Evolutionary conservation across 2,329 filamentous ascomycete species (phyloP).

Genomic region (Talaromyces pinophilus): DNA sequence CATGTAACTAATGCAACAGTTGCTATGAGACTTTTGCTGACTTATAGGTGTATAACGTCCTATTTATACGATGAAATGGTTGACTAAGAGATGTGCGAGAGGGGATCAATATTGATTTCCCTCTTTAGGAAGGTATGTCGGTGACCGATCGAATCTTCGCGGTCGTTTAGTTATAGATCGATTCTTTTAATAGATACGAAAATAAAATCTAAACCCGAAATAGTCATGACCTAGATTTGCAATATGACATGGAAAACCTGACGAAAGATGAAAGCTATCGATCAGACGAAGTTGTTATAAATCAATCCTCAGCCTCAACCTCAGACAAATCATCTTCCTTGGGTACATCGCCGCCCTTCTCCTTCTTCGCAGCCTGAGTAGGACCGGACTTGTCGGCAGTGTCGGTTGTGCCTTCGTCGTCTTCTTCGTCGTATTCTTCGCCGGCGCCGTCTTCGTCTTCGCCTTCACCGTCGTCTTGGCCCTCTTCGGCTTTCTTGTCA

Average conservation of each 20-base stretch:
- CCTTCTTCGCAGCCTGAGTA: slow-evolving; percentile 27
- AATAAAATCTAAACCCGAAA: neutral
- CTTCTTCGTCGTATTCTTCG: slow-evolving; percentile 26
- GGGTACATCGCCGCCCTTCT: slow-evolving; percentile 24
- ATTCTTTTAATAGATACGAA: neutral
- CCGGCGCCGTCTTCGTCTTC: slow-evolving; percentile 26
- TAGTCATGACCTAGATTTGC: neutral
- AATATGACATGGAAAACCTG: neutral
- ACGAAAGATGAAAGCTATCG: neutral
- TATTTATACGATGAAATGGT: neutral
- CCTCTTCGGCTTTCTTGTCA: slow-evolving; percentile 40
- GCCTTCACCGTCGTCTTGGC: slow-evolving; percentile 39
- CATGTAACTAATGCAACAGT: neutral
- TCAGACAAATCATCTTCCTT: slow-evolving; percentile 25
- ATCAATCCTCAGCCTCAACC: slow-evolving; percentile 26
- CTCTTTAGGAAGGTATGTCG: neutral
- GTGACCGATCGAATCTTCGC: neutral
- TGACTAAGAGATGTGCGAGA: neutral
- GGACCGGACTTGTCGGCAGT: slow-evolving; percentile 34
- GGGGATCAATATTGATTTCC: neutral
- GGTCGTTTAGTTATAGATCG: neutral
- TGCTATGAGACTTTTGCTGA: neutral
- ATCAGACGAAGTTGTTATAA: neutral
- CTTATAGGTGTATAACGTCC: neutral
- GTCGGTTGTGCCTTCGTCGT: slow-evolving; percentile 25